Evolutionary conservation across 1,284 basidiomycete genomes (phyloP), one percentile per base, ranked within the genome.

Genomic region (Porogramme epimiltina): DNA sequence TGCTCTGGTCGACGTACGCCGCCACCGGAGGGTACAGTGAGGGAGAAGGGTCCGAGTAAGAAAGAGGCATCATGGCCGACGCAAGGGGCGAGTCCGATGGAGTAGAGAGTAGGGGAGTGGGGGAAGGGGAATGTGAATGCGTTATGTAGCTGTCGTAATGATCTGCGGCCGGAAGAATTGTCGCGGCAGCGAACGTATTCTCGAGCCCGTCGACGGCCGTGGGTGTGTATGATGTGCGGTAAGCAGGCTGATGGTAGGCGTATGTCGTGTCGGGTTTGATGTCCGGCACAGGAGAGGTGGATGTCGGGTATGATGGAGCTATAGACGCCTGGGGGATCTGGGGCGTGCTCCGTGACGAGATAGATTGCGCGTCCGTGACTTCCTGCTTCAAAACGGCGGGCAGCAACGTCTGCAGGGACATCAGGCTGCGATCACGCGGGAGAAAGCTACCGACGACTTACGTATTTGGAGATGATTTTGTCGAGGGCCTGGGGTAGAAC

Each of bases 391-490:
- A 42, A 34, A 38, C 22, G n/a, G 44, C 22, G 13, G 58, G 50
- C 38, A 48, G 52, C 24, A 59, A 26, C 2, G 58, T 59, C 58
- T 59, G 33, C 3, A 5, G 31, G 9, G n/a, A 26, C 24, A 25
- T 55, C 16, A 56, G 49, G 22, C 24, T 13, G 15, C 2, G 16
- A n/a, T 26, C 20, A 8, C n/a, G 16, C 15, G 15, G 26, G 11
- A 10, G 18, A 15, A 26, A n/a, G 38, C 18, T 34, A 11, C 33
- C 25, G 39, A 41, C 24, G 11, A 83, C 90, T 69, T 66, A 94
- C 93, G 68, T 96, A 97, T 94, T 97, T 97, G 33, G 87, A 85
- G 42, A 98, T 82, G 57, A 98, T 95, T 75, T 97, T 98, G 58
- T 92, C 87, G 52, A 98, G 72, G 0, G 94, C 93, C 54, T 85